Evolutionary conservation across 768 basidiomycete species (phyloP), one percentile per base, ranked within the genome.

Genomic region (Suillus clintonianus): DNA sequence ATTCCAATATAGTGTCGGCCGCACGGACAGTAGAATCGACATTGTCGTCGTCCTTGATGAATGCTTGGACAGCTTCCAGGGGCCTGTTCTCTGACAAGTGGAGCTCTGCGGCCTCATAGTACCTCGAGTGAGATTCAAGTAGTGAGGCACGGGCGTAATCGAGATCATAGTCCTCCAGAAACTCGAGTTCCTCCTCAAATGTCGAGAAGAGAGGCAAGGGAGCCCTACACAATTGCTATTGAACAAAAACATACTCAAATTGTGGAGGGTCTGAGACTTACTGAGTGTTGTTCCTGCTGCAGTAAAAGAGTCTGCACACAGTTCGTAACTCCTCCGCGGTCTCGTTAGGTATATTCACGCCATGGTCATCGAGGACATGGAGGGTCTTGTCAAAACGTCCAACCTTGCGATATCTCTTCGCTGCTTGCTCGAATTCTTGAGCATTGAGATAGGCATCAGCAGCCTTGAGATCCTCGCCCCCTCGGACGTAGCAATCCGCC

Each of bases 381-480:
- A 86, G 75, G 0, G 87, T 87, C 51, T 87, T 79, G 51, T 85
- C 84, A 56, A 89, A 88, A 39, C 69, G 70, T 2, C 81, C 82
- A 0, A 75, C 74, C 61, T 84, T 80, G n/a, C 83, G 78, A 62
- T 81, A 89, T n/a, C 78, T 73, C 61, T 76, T 74, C 1, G 83
- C 83, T 2, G 84, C 81, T 3, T 72, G 65, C 4, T 77, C 76
- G 61, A 78, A 87, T 53, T 83, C 79, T 32, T 76, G 68, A 2
- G 82, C 84, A 0, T 73, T 63, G 6, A 77, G 60, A 66, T 82
- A 87, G 6, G 72, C 76, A 7, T 77, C 60, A 0, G 84, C 87
- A 2, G 87, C 89, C 48, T 69, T 74, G 3, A 68, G 65, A 53
- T 79, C 64, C 1, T 85, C 76, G 17, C 73, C 77, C 2, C 75